Base-by-base conservation (phyloP, 176 grass and related monocot genomes). In the Hordeum marinum region DNA sequence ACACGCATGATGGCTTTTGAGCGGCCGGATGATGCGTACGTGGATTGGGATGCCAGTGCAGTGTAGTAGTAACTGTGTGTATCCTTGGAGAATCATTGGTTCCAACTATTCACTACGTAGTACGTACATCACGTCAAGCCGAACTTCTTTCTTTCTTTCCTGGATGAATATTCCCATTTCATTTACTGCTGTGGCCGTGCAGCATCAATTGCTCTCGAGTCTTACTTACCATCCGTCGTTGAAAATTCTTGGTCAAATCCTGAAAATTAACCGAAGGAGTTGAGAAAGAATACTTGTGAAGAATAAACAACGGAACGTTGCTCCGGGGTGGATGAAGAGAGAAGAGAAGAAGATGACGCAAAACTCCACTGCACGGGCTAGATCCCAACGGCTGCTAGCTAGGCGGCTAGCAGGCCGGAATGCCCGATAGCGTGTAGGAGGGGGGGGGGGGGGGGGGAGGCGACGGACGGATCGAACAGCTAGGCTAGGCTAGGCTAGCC, bases 11-110 rank as follows among this genome's bases (percentile, higher is more conserved):
- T n/a, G 41, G 65, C 76, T 89, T 79, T 12, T 58, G 69, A 68
- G 61, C 13, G 31, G 61, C 68, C 24, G 3, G 12, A 64, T 58
- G 63, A 65, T 32, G 46, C 2, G 9, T 70, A 26, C 15, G 21
- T 25, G 45, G 21, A 43, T 39, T 29, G 61, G 40, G 46, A 77
- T 77, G 62, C 3, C 37, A 85, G 71, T 82, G 72, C 37, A 81
- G 54, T 50, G 60, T 41, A 31, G 60, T 41, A 31, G 21, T 63
- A 54, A 27, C 40, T 46, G 40, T 65, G 40, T 65, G 26, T 37
- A 76, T 80, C 68, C 82, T 69, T 76, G 37, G 27, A 2, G 75
- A 48, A 81, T 76, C 73, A 68, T 67, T 74, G 60, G 58, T 66
- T 60, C 58, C 71, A 3, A 76, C 71, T 84, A 11, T 64, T 82